phyloP scores from a whole-genome alignment of 2,329 filamentous ascomycete species.

The Cyanodermella asteris region DNA sequence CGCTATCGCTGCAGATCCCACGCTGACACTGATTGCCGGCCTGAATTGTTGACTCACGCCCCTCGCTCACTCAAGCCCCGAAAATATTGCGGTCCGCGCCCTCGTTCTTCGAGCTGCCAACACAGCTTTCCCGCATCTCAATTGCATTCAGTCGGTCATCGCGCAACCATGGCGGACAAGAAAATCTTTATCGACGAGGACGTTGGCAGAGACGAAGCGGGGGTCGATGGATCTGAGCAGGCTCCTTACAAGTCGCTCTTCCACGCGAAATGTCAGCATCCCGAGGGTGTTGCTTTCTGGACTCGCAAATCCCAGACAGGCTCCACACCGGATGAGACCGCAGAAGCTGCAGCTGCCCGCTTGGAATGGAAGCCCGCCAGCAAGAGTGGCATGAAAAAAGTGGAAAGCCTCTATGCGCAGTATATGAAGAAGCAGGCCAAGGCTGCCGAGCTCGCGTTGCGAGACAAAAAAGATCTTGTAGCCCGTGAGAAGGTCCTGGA shows the following conservation, averaged over 20 bases:
- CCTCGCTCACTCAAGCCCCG: too few species aligned
- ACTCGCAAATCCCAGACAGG: constrained; percentile 46
- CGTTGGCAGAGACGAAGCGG: constrained; percentile 45
- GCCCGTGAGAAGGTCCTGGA: constrained; percentile 52
- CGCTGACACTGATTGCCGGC: too few species aligned
- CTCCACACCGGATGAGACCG: constrained; percentile 32
- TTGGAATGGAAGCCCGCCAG: constrained; percentile 60
- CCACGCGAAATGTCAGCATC: constrained; percentile 53
- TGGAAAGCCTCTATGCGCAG: constrained; percentile 47
- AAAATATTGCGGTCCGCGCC: too few species aligned
- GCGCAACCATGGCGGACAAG: constrained; percentile 3
- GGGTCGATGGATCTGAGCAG: constrained; percentile 45
- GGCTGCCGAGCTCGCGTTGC: constrained; percentile 48
- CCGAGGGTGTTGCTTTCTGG: constrained; percentile 40
- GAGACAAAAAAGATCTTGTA: constrained; percentile 50
- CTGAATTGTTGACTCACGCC: too few species aligned
- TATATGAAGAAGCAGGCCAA: constrained; percentile 72
- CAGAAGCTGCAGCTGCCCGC: constrained; percentile 40
- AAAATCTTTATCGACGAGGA: constrained; percentile 63
- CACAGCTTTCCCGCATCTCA: too few species aligned
- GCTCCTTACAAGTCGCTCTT: constrained; percentile 65
- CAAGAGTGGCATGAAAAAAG: constrained; percentile 74
- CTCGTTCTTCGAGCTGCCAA: too few species aligned
- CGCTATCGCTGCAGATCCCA: too few species aligned
- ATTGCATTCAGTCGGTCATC: too few species aligned